A percentile compares a stretch with the other conserved stretches of the same genome.
These are phyloP conservation scores for Castanea sativa DNA, from an alignment of 306 rosid species.

Conservation along the genomic window DNA sequence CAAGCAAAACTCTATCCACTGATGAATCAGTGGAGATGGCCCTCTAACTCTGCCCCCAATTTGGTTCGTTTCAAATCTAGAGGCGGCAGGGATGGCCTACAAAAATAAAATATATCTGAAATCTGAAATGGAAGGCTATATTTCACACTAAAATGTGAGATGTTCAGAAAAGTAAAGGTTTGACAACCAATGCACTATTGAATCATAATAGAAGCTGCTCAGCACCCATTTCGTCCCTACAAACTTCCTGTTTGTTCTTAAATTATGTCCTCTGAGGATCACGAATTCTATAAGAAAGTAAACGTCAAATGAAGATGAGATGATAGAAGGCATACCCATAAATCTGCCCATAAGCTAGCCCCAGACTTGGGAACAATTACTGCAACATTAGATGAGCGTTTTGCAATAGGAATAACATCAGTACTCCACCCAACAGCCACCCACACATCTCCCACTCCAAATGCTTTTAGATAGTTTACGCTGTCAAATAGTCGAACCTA, in stretches of 20 bases:
- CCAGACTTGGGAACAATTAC: slow-evolving; percentile 90
- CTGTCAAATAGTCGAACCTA: slow-evolving; percentile 85
- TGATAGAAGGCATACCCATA: slow-evolving; percentile 64
- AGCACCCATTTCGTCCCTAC: background rate
- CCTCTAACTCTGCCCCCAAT: slow-evolving; percentile 85
- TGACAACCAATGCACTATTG: background rate
- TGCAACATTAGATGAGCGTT: slow-evolving; percentile 78
- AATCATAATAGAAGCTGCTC: background rate
- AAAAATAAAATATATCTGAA: slow-evolving; percentile 8
- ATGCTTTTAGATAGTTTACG: slow-evolving; percentile 74
- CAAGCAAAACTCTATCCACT: slow-evolving; percentile 95
- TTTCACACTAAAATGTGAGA: background rate
- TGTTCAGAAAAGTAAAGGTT: background rate
- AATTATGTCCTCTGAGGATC: background rate
- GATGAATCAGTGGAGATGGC: slow-evolving; percentile 82
- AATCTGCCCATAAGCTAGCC: slow-evolving; percentile 89
- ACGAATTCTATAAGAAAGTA: background rate
- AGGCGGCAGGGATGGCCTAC: slow-evolving; percentile 79
- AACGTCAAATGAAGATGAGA: slow-evolving; percentile 7
- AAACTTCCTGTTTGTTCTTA: background rate
- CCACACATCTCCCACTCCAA: slow-evolving; percentile 91
- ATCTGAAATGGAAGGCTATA: background rate
- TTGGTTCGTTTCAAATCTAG: slow-evolving; percentile 50
- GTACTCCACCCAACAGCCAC: slow-evolving; percentile 98
- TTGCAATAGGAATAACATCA: slow-evolving; percentile 80